phyloP scores from a whole-genome alignment of 73 alveolate genomes.

The Blepharisma japonicum region DNA sequence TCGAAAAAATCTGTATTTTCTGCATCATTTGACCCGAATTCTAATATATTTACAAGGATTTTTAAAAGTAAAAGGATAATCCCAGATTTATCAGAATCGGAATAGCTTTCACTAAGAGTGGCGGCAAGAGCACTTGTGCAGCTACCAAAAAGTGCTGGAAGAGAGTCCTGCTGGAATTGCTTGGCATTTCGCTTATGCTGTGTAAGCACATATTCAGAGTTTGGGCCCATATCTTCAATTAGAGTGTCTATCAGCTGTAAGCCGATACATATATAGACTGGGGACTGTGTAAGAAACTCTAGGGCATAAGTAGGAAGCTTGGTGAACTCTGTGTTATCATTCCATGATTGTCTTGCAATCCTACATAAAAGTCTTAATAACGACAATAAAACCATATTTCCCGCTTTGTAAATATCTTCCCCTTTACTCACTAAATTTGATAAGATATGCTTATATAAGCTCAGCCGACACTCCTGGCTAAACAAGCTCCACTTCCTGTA shows the following conservation, averaged over 20 bases:
- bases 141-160: slow-evolving; percentile 44
- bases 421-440: slow-evolving; percentile 48
- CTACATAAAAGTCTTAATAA: slow-evolving; percentile 85
- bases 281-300: slow-evolving; percentile 31
- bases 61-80: too few species aligned
- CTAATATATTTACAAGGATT: too few species aligned
- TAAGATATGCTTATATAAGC: slow-evolving; percentile 67
- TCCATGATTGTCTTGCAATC: slow-evolving; percentile 76
- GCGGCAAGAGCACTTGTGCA: slow-evolving; percentile 40
- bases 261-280: slow-evolving; percentile 38
- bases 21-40: too few species aligned
- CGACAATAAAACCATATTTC: slow-evolving; percentile 83
- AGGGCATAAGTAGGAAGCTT: too few species aligned
- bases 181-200: slow-evolving; percentile 5
- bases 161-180: slow-evolving; percentile 55
- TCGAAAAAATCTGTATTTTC: too few species aligned
- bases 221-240: slow-evolving; percentile 60
- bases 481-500: slow-evolving; percentile 62
- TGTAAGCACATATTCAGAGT: slow-evolving; percentile 64
- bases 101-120: too few species aligned
- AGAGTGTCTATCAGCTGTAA: slow-evolving; percentile 37
- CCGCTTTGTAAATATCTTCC: slow-evolving; percentile 70
- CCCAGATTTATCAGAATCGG: too few species aligned
- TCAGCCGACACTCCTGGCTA: slow-evolving; percentile 36
- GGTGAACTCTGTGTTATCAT: slow-evolving; percentile 41